These are phyloP conservation scores for Ruellia speciosa DNA, from an alignment of 305 asterid species.

Conservation along the genomic window DNA sequence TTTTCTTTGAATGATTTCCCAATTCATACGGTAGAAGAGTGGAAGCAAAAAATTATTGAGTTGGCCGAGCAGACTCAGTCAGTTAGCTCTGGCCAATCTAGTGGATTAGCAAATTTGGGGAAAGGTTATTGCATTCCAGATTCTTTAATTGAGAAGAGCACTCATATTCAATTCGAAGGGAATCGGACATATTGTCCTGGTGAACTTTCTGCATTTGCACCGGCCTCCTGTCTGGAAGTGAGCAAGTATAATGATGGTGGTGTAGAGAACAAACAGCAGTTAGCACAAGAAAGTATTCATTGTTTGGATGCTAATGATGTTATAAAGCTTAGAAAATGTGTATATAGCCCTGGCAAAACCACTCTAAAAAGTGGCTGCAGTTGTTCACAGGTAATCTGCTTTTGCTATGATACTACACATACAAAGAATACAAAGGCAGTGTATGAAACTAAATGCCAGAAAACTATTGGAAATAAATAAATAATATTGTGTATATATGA, in stretches of 20 bases:
- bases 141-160: constrained; percentile 41
- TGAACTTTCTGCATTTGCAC: constrained; percentile 52
- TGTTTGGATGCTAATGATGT: constrained; percentile 72
- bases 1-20: constrained; percentile 45
- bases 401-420: constrained; percentile 9
- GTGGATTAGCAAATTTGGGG: constrained; percentile 21
- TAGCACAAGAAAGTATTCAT: constrained; percentile 25
- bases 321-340: constrained; percentile 56
- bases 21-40: constrained; percentile 46
- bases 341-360: constrained; percentile 24
- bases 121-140: constrained; percentile 69
- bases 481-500: constrained; percentile 8
- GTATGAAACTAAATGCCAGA: background rate
- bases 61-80: constrained; percentile 35
- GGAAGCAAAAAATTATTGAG: constrained; percentile 40
- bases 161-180: constrained; percentile 29
- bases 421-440: background rate
- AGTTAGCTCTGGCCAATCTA: constrained; percentile 25
- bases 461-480: background rate
- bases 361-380: constrained; percentile 41
- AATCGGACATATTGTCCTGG: constrained; percentile 46
- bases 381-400: constrained; percentile 53
- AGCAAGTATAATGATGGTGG: constrained; percentile 22
- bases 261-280: constrained; percentile 23
- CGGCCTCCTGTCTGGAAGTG: constrained; percentile 36